phyloP scores from a whole-genome alignment of 108 stramenopile species.

The Nitzschia palea region DNA sequence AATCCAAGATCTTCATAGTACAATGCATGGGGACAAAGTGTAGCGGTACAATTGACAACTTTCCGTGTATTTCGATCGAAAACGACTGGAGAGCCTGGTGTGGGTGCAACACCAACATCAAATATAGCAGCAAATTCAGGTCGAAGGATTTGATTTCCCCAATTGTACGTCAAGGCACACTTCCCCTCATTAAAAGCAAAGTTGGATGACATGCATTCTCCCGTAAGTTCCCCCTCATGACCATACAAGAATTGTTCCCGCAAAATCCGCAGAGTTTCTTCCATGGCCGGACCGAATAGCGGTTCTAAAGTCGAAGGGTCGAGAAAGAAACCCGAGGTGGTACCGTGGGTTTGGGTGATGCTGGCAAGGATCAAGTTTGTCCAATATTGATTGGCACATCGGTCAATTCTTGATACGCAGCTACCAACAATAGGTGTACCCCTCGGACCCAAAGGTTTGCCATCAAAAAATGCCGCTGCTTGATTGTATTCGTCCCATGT shows the following conservation, averaged over 20 bases:
- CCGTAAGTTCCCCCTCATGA: conserved; percentile 7
- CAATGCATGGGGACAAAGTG: conserved; percentile 34
- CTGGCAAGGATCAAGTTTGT: conserved; percentile 33
- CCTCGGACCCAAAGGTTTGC: conserved; percentile 21
- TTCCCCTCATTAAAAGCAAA: conserved; percentile 24
- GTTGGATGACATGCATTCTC: conserved; percentile 11
- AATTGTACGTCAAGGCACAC: conserved; percentile 48
- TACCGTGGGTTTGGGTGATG: conserved; percentile 48
- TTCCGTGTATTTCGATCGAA: conserved; percentile 17
- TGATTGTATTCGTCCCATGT: conserved; percentile 57
- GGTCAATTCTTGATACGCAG: conserved; percentile 13
- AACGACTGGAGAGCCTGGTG: conserved; percentile 9
- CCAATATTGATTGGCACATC: conserved; percentile 36
- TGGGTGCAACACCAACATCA: conserved; percentile 34
- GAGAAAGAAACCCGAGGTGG: conserved; percentile 40
- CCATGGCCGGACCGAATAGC: conserved; percentile 40
- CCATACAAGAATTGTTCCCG: conserved; percentile 31
- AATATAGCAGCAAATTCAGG: not conserved
- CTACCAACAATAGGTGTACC: conserved; percentile 20
- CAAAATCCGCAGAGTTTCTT: conserved; percentile 40
- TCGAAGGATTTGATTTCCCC: conserved; percentile 30
- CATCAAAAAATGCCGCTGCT: conserved; percentile 37
- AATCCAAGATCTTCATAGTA: conserved; percentile 43
- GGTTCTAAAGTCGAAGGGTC: conserved; percentile 37
- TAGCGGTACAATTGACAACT: conserved; percentile 33